phyloP scores from a whole-genome alignment of 495 filamentous ascomycete genomes.

The Aspergillus coremiiformis region DNA sequence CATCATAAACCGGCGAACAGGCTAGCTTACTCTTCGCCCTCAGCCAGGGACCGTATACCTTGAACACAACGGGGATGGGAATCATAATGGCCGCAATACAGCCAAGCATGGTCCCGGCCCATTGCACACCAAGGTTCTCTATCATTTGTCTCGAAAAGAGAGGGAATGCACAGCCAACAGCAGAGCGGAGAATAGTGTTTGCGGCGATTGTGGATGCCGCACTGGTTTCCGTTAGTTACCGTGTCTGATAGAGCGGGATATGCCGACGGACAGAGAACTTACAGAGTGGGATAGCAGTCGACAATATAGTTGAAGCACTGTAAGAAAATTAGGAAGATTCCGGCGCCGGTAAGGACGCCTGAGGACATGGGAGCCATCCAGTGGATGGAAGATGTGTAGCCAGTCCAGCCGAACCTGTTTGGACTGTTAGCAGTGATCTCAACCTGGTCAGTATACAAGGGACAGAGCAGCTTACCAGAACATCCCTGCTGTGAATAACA shows the following conservation, averaged over 20 bases:
- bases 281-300: conserved; percentile 57
- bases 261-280: conserved; percentile 25
- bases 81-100: conserved; percentile 62
- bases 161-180: conserved; percentile 71
- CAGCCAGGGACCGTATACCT: conserved; percentile 27
- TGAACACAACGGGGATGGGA: conserved; percentile 55
- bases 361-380: conserved; percentile 30
- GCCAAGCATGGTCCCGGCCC: conserved; percentile 71
- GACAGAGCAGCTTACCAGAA: conserved; percentile 40
- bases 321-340: conserved; percentile 33
- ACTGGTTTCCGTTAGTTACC: conserved; percentile 22
- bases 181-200: conserved; percentile 79
- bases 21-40: conserved; percentile 29
- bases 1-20: conserved; percentile 4
- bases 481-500: conserved; percentile 45
- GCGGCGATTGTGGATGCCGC: conserved; percentile 83
- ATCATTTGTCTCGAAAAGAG: conserved; percentile 82
- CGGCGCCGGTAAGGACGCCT: conserved; percentile 27
- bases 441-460: neutral
- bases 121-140: conserved; percentile 66
- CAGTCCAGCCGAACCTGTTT: conserved; percentile 38
- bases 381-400: conserved; percentile 27
- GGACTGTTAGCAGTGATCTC: neutral
- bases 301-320: conserved; percentile 38
- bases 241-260: neutral